Evolutionary conservation across 352 stramenopile species (phyloP).

Genomic region (Aphanomyces astaci): DNA sequence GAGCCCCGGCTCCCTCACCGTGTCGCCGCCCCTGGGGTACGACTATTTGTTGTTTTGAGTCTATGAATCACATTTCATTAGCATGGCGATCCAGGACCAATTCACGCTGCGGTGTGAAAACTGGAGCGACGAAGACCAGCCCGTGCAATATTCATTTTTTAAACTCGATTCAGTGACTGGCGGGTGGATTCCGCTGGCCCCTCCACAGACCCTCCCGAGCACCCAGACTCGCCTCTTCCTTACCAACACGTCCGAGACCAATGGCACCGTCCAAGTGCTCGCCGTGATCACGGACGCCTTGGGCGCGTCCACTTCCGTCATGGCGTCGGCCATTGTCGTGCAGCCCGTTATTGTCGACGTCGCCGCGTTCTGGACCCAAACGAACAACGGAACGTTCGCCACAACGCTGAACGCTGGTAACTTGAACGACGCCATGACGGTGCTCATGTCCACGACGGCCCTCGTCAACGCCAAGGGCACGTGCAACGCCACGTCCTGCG

Average conservation of each 20-base stretch:
- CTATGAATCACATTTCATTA: slow-evolving; percentile 11
- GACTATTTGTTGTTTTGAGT: not conserved
- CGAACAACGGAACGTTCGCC: slow-evolving; percentile 8
- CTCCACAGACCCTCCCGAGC: slow-evolving; percentile 1
- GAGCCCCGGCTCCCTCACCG: slow-evolving; percentile 39
- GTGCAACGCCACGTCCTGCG: slow-evolving; percentile 27
- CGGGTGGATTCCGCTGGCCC: slow-evolving; percentile 27
- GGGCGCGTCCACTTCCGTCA: not conserved
- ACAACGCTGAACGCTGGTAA: slow-evolving; percentile 7
- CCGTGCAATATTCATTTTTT: slow-evolving; percentile 54
- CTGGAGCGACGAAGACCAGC: slow-evolving; percentile 61
- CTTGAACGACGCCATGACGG: slow-evolving; percentile 19
- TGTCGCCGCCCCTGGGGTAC: slow-evolving; percentile 29
- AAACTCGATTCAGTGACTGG: slow-evolving; percentile 29
- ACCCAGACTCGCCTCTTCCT: slow-evolving; percentile 9
- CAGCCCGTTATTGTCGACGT: slow-evolving; percentile 1
- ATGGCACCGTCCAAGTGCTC: slow-evolving; percentile 4
- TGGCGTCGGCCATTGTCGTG: not conserved
- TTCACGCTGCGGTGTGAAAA: slow-evolving; percentile 45
- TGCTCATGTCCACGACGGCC: slow-evolving; percentile 14
- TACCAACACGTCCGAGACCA: not conserved
- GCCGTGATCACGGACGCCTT: slow-evolving; percentile 5
- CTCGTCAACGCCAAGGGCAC: not conserved
- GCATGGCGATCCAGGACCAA: slow-evolving; percentile 43
- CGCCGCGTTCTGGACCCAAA: slow-evolving; percentile 3